phyloP scores from a whole-genome alignment of 1,284 basidiomycete genomes.

The Ganoderma multipileum region DNA sequence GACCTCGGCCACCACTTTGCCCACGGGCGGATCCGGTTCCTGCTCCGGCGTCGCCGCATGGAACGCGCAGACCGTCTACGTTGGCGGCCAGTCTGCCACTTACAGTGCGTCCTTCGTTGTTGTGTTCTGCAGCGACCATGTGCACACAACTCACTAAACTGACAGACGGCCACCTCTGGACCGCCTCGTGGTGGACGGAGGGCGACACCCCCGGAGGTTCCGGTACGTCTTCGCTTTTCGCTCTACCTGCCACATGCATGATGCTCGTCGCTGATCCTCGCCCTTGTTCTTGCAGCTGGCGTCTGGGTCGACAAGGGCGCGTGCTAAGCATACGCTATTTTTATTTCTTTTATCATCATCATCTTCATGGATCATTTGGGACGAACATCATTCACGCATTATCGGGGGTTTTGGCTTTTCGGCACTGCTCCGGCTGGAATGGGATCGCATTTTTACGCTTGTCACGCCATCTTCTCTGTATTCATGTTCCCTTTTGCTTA shows the following conservation, averaged over 20 bases:
- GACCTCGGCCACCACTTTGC: conserved; percentile 26
- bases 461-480: neutral
- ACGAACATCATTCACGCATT: neutral
- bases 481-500: neutral
- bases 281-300: conserved; percentile 40
- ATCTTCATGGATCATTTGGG: neutral
- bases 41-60: conserved; percentile 46
- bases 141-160: conserved; percentile 21
- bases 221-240: conserved; percentile 33
- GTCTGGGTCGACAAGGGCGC: conserved; percentile 66
- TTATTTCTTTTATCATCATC: neutral
- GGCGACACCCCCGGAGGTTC: conserved; percentile 61
- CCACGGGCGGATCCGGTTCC: conserved; percentile 51
- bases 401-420: neutral
- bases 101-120: conserved; percentile 49
- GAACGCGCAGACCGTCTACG: conserved; percentile 53
- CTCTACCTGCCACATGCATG: neutral
- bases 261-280: neutral
- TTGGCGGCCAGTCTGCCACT: conserved; percentile 55
- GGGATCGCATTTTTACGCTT: neutral
- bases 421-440: neutral
- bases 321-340: conserved; percentile 42
- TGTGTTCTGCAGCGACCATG: neutral
- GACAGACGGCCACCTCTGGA: conserved; percentile 63
- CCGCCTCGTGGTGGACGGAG: conserved; percentile 70